Conservation (phyloP, 164 flowering plant genomes). For the Litsea cubeba region DNA sequence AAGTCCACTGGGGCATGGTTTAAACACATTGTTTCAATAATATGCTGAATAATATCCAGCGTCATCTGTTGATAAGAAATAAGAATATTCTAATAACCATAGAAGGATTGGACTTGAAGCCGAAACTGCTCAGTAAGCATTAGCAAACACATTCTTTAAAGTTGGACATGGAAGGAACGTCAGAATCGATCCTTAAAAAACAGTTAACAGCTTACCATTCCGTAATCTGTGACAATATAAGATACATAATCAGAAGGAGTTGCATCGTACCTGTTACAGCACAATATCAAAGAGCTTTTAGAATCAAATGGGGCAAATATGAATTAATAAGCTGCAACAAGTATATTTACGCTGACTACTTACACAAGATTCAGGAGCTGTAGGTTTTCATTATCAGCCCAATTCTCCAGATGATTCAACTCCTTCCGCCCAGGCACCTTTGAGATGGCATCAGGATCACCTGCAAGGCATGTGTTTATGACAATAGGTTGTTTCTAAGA, state of each 20-base stretch:
- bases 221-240: slow-evolving; percentile 87
- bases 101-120: background rate
- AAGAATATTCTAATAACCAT: background rate
- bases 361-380: slow-evolving; percentile 75
- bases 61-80: background rate
- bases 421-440: slow-evolving; percentile 69
- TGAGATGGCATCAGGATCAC: slow-evolving; percentile 72
- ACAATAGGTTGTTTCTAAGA: background rate
- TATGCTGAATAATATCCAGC: background rate
- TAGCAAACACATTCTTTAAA: too few relatives aligned
- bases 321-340: background rate
- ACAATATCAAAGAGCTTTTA: slow-evolving; percentile 8
- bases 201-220: slow-evolving; percentile 68
- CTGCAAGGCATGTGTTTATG: slow-evolving; percentile 30
- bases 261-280: slow-evolving; percentile 70
- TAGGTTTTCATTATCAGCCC: slow-evolving; percentile 49
- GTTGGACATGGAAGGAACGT: too few relatives aligned
- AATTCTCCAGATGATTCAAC: slow-evolving; percentile 43
- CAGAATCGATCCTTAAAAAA: background rate
- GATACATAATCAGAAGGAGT: slow-evolving; percentile 93
- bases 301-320: background rate
- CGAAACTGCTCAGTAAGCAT: too few relatives aligned
- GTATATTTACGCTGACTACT: slow-evolving; percentile 21
- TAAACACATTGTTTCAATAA: background rate
- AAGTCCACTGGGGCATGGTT: background rate